A percentile compares a stretch with the other conserved stretches of the same genome.
Evolutionary conservation across 2,329 filamentous ascomycete species (phyloP).

Genomic region (Chaetomium sp.): DNA sequence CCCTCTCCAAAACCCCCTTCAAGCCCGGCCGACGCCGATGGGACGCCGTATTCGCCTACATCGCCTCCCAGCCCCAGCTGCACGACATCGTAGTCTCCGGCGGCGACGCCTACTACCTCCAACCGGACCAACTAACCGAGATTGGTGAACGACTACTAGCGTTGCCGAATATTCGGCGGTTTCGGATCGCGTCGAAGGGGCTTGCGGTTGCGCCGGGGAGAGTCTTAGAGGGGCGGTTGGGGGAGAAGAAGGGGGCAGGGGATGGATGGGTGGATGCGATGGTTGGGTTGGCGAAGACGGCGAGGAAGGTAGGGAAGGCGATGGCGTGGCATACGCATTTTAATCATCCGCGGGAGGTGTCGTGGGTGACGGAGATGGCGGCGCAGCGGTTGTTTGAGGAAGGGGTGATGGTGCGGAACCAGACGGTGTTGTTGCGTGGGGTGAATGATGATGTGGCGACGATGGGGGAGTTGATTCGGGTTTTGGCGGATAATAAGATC

Average conservation of each 20-base stretch:
- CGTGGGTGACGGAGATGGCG: conserved; percentile 51
- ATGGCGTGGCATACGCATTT: conserved; percentile 61
- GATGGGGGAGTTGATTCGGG: conserved; percentile 48
- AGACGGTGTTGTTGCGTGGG: conserved; percentile 52
- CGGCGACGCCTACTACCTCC: conserved; percentile 54
- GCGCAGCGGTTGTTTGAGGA: conserved; percentile 43
- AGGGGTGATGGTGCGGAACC: conserved; percentile 52
- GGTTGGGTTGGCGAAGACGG: conserved; percentile 44
- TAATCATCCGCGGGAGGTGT: conserved; percentile 56
- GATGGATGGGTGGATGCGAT: conserved; percentile 50
- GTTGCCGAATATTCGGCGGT: conserved; percentile 52
- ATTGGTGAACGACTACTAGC: conserved; percentile 50
- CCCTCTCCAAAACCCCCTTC: conserved; percentile 40
- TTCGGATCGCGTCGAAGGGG: conserved; percentile 58
- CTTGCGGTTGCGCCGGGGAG: conserved; percentile 52
- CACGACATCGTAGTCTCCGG: conserved; percentile 58
- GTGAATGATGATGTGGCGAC: conserved; percentile 50
- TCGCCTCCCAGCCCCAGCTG: conserved; percentile 42
- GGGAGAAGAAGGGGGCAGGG: conserved; percentile 1
- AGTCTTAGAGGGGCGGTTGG: conserved; percentile 36
- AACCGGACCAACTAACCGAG: conserved; percentile 42
- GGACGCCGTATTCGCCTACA: conserved; percentile 51
- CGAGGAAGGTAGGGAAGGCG: conserved; percentile 48
- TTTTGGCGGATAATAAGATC: conserved; percentile 50
- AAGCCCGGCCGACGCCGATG: conserved; percentile 40